Evolutionary conservation across 805 yeast species (phyloP), one percentile per base, ranked within the genome.

Genomic region (Cyberlindnera maritima): DNA sequence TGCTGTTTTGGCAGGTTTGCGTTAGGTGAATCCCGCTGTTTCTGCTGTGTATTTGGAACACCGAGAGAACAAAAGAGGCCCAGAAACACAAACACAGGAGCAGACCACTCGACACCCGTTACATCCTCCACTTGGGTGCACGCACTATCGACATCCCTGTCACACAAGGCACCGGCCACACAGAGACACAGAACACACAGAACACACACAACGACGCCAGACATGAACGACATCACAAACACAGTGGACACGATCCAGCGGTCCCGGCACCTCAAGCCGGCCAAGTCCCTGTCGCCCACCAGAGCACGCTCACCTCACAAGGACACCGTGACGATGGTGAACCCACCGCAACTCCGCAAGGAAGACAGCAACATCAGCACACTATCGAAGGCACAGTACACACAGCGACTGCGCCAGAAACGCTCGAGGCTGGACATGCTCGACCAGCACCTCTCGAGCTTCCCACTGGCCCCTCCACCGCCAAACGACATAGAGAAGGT

Each of bases 391-490:
- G 14, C 34, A 3, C 20, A 8, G n/a, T 14, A 23, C 38, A 35
- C 39, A n/a, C 34, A 39, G 25, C 21, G 36, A 14, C 44, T 41
- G 10, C 41, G 38, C 13, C 39, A 38, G 19, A 55, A 53, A 36
- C 43, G 52, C 14, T 70, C 76, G 7, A 62, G 65, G 20, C 56
- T 72, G 4, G 77, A 72, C 37, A 53, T 72, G 49, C 57, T 70
- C 3, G 74, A 72, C 46, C 55, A 61, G 25, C 60, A 65, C 28
- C 49, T 72, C 28, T 71, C 76, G 0, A 68, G 73, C 1, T 65
- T 65, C 49, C 68, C 69, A 1, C 41, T 65, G 29, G 68, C 67
- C 2, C 69, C 69, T 8, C 68, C 68, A 6, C 60, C 61, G 3
- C 46, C 57, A 14, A 41, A 29, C 9, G 41, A 42, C 23, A 8